These are phyloP conservation scores for Cladorrhinum sp. DNA, from an alignment of 2,329 filamentous ascomycete species.

Conservation along the genomic window DNA sequence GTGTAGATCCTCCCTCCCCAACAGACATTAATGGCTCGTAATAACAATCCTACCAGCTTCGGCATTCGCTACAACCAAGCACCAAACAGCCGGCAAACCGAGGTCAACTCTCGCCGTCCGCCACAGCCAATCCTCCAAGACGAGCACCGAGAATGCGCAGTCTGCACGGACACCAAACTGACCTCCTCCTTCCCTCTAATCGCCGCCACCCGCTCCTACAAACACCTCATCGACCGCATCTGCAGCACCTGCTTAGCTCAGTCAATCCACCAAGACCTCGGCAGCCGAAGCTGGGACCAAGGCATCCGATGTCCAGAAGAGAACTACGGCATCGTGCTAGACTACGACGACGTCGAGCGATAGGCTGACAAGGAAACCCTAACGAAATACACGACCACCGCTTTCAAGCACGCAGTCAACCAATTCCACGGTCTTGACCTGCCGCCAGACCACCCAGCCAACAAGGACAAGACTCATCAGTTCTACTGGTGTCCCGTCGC, in stretches of 20 bases:
- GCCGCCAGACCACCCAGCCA: background rate
- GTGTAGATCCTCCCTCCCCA: background rate
- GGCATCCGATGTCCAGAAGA: constrained; percentile 50
- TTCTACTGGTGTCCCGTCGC: background rate
- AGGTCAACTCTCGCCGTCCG: constrained; percentile 31
- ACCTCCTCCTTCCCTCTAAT: constrained; percentile 33
- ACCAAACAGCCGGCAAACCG: background rate
- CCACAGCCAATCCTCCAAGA: constrained; percentile 23
- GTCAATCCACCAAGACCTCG: constrained; percentile 36
- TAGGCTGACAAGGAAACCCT: constrained; percentile 41
- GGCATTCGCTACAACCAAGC: background rate
- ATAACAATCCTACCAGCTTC: background rate
- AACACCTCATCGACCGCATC: constrained; percentile 31
- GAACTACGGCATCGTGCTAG: constrained; percentile 41
- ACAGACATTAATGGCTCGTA: background rate
- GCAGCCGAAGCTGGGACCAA: constrained; percentile 37
- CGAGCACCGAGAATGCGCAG: constrained; percentile 32
- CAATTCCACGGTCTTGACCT: background rate
- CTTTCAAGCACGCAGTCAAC: background rate
- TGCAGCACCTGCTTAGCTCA: constrained; percentile 37
- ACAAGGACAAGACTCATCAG: background rate
- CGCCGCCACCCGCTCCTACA: constrained; percentile 34
- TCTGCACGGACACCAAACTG: constrained; percentile 36
- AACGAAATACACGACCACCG: background rate
- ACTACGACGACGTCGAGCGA: constrained; percentile 43